Evolutionary conservation across 768 basidiomycete genomes (phyloP).

Genomic region (Pleurotus tuoliensis): DNA sequence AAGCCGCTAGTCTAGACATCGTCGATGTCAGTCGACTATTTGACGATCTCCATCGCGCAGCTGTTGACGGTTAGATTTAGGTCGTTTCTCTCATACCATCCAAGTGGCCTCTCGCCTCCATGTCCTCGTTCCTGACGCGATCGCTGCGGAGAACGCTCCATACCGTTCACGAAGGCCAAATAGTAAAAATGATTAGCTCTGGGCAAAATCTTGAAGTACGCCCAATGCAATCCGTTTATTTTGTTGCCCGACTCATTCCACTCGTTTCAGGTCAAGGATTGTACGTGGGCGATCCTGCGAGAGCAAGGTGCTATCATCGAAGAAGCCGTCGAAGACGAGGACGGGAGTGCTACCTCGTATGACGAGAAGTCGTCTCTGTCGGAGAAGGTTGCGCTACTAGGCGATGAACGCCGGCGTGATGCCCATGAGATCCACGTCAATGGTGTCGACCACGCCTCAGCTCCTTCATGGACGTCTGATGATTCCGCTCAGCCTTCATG

Average conservation of each 20-base stretch:
- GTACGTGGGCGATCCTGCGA: slow-evolving; percentile 50
- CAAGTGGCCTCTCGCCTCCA: slow-evolving; percentile 67
- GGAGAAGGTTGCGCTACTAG: slow-evolving; percentile 33
- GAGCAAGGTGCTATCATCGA: slow-evolving; percentile 69
- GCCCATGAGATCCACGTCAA: slow-evolving; percentile 1
- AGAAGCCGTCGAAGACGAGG: slow-evolving; percentile 40
- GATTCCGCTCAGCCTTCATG: neutral
- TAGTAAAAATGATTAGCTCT: slow-evolving; percentile 73
- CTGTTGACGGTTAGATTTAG: slow-evolving; percentile 26
- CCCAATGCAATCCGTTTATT: slow-evolving; percentile 7
- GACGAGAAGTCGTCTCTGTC: slow-evolving; percentile 42
- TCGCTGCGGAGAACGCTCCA: slow-evolving; percentile 78
- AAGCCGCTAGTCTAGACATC: slow-evolving; percentile 74
- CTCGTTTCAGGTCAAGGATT: slow-evolving; percentile 47
- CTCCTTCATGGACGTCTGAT: neutral
- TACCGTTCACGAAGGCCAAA: slow-evolving; percentile 60
- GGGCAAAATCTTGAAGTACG: slow-evolving; percentile 76
- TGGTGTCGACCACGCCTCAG: neutral
- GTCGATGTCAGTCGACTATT: slow-evolving; percentile 54
- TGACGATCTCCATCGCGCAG: slow-evolving; percentile 1
- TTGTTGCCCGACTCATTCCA: too few species aligned
- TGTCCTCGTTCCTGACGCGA: slow-evolving; percentile 76
- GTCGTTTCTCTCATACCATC: slow-evolving; percentile 65
- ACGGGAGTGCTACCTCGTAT: slow-evolving; percentile 27
- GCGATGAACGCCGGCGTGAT: slow-evolving; percentile 26